These are phyloP conservation scores for Suillus subluteus DNA, from an alignment of 768 basidiomycete species.

Conservation along the genomic window DNA sequence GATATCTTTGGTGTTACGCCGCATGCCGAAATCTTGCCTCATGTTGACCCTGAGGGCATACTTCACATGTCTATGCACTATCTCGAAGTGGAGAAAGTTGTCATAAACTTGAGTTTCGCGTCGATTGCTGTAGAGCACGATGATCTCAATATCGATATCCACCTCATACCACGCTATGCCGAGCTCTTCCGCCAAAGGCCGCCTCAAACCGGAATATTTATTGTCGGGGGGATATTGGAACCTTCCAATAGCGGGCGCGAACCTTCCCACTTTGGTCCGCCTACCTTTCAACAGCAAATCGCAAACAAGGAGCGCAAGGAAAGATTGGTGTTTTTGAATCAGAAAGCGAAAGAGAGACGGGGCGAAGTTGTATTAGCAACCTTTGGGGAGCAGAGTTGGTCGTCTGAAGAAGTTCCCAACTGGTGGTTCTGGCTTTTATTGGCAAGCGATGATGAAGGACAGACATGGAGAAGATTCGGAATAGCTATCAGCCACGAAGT, in stretches of 20 bases:
- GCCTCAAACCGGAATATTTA: slow-evolving; percentile 1
- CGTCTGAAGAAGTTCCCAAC: not conserved
- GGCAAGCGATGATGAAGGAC: not conserved
- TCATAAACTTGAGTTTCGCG: not conserved
- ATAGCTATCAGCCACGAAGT: slow-evolving; percentile 4
- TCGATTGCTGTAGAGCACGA: not conserved
- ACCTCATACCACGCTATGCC: not conserved
- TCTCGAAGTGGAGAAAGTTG: not conserved
- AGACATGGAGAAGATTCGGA: slow-evolving; percentile 1
- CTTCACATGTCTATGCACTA: not conserved
- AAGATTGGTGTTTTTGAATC: not conserved
- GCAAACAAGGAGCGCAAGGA: not conserved
- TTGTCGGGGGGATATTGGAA: slow-evolving; percentile 2
- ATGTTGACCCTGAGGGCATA: not conserved
- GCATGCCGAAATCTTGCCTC: slow-evolving; percentile 1
- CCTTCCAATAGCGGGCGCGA: slow-evolving; percentile 1
- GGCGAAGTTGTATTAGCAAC: slow-evolving; percentile 3
- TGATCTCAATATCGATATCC: not conserved
- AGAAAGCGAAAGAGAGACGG: not conserved
- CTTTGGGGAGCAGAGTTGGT: slow-evolving; percentile 1
- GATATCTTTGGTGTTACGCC: not conserved
- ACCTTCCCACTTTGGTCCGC: not conserved
- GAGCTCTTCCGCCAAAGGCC: not conserved
- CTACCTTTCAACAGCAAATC: not conserved
- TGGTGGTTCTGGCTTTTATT: slow-evolving; percentile 8